phyloP scores from a whole-genome alignment of 2,329 filamentous ascomycete genomes.

The Neofusicoccum sp. region DNA sequence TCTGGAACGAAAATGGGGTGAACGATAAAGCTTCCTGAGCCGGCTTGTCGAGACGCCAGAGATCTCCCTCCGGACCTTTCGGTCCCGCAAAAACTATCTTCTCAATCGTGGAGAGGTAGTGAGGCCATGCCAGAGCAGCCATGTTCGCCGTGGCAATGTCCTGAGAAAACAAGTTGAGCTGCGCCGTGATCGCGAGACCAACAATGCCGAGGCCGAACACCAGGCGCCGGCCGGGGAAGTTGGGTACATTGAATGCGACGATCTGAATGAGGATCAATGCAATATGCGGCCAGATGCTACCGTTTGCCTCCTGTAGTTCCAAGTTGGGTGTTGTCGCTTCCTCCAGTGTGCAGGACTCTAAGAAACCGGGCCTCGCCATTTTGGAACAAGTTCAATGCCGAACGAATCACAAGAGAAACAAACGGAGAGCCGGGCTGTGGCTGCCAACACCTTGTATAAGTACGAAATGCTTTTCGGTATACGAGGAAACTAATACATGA shows the following conservation, averaged over 20 bases:
- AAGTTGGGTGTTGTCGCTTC: too few relatives aligned
- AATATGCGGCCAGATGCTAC: constrained; percentile 2
- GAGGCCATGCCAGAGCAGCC: constrained; percentile 17
- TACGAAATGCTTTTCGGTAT: too few relatives aligned
- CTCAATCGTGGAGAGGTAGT: constrained; percentile 19
- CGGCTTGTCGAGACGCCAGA: constrained; percentile 19
- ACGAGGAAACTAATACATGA: too few relatives aligned
- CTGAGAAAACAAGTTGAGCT: constrained; percentile 3
- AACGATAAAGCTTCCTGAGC: constrained; percentile 2
- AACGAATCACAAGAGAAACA: too few relatives aligned
- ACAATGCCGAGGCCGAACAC: constrained; percentile 5
- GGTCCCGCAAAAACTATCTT: constrained; percentile 11
- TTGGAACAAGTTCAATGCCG: too few relatives aligned
- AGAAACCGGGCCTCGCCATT: too few relatives aligned
- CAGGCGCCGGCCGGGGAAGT: constrained; percentile 7
- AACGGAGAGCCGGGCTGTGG: too few relatives aligned
- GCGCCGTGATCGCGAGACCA: constrained; percentile 9
- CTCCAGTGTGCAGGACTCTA: too few relatives aligned
- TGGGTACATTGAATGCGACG: constrained; percentile 2
- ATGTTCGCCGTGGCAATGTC: constrained; percentile 13
- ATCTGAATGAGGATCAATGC: constrained; percentile 15
- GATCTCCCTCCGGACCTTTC: neutral
- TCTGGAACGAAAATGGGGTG: constrained; percentile 15
- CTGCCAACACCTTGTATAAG: too few relatives aligned
- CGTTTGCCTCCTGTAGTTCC: too few relatives aligned